These are phyloP conservation scores for Didymella lethalis DNA, from an alignment of 2,329 filamentous ascomycete genomes.

Conservation along the genomic window DNA sequence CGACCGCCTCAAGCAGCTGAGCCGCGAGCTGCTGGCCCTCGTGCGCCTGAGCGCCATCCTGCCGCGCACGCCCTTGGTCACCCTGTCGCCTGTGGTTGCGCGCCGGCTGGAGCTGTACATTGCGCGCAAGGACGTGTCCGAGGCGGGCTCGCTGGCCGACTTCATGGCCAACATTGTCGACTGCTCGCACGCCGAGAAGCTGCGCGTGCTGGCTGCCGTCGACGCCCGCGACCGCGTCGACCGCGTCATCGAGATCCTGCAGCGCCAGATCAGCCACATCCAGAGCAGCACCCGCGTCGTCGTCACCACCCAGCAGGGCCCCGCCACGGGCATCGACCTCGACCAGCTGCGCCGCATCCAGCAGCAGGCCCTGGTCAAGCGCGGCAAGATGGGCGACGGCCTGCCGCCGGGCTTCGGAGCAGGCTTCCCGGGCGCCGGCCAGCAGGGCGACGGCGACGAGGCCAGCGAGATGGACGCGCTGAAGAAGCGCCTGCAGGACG, in stretches of 20 bases:
- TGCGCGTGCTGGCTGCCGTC: conserved; percentile 82
- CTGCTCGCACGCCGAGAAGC: conserved; percentile 86
- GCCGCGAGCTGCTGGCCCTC: conserved; percentile 84
- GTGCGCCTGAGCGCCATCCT: conserved; percentile 86
- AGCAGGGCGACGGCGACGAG: conserved; percentile 77
- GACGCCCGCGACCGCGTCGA: conserved; percentile 80
- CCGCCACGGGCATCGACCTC: conserved; percentile 51
- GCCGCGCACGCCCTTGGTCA: conserved; percentile 69
- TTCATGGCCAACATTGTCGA: conserved; percentile 97
- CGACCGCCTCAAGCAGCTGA: conserved; percentile 80
- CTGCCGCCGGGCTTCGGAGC: conserved; percentile 52
- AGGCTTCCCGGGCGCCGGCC: conserved; percentile 53
- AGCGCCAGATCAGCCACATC: conserved; percentile 80
- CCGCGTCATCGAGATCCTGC: conserved; percentile 82
- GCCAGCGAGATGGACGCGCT: conserved; percentile 90
- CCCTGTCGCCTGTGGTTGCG: conserved; percentile 83
- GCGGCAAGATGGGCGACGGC: conserved; percentile 42
- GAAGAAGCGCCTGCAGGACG: conserved; percentile 83
- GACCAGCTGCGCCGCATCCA: conserved; percentile 55
- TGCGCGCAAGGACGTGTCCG: conserved; percentile 77
- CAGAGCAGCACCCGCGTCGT: conserved; percentile 90
- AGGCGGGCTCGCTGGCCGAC: conserved; percentile 87
- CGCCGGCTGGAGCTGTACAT: conserved; percentile 89
- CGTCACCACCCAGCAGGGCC: conserved; percentile 71
- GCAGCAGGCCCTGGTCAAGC: conserved; percentile 52